A percentile compares a stretch with the other conserved stretches of the same genome.
These are phyloP conservation scores for Mycena latifolia DNA, from an alignment of 768 basidiomycete genomes.

Conservation along the genomic window DNA sequence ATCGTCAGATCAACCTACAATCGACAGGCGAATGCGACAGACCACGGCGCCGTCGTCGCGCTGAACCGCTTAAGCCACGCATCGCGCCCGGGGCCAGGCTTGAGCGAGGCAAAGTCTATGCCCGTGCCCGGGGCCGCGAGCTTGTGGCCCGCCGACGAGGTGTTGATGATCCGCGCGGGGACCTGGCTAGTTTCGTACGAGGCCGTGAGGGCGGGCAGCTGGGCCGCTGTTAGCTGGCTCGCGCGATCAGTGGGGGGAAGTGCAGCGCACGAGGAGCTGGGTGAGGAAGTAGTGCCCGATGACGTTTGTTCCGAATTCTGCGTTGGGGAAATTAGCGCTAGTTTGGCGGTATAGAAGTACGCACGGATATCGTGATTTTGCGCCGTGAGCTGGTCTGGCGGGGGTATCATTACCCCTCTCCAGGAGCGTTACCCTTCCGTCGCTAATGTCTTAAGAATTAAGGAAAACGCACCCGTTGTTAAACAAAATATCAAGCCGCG, in stretches of 20 bases:
- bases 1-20: too few species aligned
- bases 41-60: background rate
- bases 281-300: conserved; percentile 44
- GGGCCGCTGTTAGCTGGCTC: background rate
- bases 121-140: background rate
- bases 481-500: conserved; percentile 33
- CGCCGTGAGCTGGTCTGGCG: conserved; percentile 39
- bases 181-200: conserved; percentile 23
- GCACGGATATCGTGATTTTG: conserved; percentile 42
- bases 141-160: conserved; percentile 25
- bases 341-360: background rate
- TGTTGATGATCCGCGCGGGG: conserved; percentile 44
- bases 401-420: conserved; percentile 47
- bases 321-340: background rate
- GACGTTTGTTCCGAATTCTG: conserved; percentile 54
- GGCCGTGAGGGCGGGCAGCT: conserved; percentile 33
- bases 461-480: conserved; percentile 31
- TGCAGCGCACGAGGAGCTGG: conserved; percentile 39
- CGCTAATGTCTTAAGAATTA: background rate
- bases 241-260: background rate
- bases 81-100: conserved; percentile 6
- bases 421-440: background rate
- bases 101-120: conserved; percentile 2
- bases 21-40: background rate
- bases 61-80: conserved; percentile 2